These are phyloP conservation scores for Pleurotus pulmonarius DNA, from an alignment of 768 basidiomycete species.

Conservation along the genomic window DNA sequence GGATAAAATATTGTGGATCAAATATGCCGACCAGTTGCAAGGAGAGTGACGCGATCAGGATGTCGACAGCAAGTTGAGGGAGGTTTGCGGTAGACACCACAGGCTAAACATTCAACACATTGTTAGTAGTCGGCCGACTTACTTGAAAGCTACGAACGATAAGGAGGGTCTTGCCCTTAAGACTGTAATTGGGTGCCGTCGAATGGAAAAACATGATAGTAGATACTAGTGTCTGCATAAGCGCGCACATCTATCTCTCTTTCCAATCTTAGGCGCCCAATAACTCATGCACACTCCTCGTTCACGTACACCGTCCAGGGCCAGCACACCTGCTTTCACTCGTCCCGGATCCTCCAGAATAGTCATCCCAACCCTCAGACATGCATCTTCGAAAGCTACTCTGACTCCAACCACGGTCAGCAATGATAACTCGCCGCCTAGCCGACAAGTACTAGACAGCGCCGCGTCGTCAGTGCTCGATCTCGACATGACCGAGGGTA, in stretches of 20 bases:
- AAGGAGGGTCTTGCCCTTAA: slow-evolving; percentile 39
- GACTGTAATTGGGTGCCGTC: slow-evolving; percentile 15
- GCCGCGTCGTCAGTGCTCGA: slow-evolving; percentile 71
- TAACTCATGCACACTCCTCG: slow-evolving; percentile 20
- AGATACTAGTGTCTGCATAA: not conserved
- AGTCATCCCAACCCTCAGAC: slow-evolving; percentile 45
- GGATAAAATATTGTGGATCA: slow-evolving; percentile 59
- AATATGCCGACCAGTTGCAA: slow-evolving; percentile 61
- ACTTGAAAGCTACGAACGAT: slow-evolving; percentile 15
- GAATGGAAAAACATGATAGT: slow-evolving; percentile 27
- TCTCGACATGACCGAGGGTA: slow-evolving; percentile 63
- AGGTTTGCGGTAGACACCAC: slow-evolving; percentile 80
- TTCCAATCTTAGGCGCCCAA: slow-evolving; percentile 15
- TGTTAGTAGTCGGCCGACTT: slow-evolving; percentile 9
- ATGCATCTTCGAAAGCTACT: slow-evolving; percentile 24
- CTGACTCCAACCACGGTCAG: slow-evolving; percentile 17
- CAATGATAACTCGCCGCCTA: slow-evolving; percentile 20
- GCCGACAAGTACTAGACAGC: slow-evolving; percentile 44
- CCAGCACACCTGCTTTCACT: slow-evolving; percentile 21
- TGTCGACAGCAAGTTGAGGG: slow-evolving; percentile 72
- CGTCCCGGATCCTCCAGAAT: slow-evolving; percentile 50
- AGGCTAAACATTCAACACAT: slow-evolving; percentile 35
- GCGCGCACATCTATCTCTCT: slow-evolving; percentile 4
- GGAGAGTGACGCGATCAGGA: slow-evolving; percentile 64
- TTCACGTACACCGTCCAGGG: slow-evolving; percentile 25